A percentile compares a stretch with the other conserved stretches of the same genome.
phyloP scores from a whole-genome alignment of 148 eudicot species.

The Rhododendron kiyosumense region DNA sequence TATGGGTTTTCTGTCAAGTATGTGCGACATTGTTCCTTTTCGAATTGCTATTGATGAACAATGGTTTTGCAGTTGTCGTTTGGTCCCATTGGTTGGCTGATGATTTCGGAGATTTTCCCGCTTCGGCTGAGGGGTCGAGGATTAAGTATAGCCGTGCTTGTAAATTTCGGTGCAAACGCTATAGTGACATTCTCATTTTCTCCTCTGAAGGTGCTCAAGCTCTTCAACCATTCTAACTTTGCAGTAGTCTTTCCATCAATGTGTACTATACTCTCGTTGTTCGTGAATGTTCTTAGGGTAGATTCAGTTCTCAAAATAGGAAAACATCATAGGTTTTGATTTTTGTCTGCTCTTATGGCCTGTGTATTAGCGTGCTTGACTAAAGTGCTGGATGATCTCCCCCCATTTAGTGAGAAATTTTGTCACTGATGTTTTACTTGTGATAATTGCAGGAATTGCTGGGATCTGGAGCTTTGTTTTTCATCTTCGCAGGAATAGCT shows the following conservation, averaged over 20 bases:
- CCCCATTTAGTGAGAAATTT: neutral
- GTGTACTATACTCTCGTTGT: neutral
- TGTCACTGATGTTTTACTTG: neutral
- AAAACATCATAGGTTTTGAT: neutral
- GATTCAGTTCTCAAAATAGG: neutral
- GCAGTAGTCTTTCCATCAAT: neutral
- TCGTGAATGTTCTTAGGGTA: neutral
- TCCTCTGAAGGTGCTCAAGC: constrained; percentile 64
- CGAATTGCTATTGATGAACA: neutral
- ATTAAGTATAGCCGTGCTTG: constrained; percentile 79
- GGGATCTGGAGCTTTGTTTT: constrained; percentile 81
- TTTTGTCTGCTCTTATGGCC: neutral
- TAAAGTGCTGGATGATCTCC: neutral
- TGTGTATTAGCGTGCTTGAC: neutral
- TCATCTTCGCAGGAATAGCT: constrained; percentile 73
- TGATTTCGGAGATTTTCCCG: constrained; percentile 97
- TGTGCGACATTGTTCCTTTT: neutral
- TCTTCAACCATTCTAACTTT: neutral
- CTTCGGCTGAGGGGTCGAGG: constrained; percentile 91
- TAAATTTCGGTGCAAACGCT: constrained; percentile 90
- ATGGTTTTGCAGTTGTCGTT: constrained; percentile 67
- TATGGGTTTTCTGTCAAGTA: neutral
- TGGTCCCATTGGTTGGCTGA: constrained; percentile 99
- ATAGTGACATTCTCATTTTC: constrained; percentile 86
- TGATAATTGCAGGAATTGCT: constrained; percentile 59